Percentiles rank a stretch among this genome's conserved stretches.
Evolutionary conservation across 331 rosid species (phyloP).

Genomic region (Telfairia occidentalis): DNA sequence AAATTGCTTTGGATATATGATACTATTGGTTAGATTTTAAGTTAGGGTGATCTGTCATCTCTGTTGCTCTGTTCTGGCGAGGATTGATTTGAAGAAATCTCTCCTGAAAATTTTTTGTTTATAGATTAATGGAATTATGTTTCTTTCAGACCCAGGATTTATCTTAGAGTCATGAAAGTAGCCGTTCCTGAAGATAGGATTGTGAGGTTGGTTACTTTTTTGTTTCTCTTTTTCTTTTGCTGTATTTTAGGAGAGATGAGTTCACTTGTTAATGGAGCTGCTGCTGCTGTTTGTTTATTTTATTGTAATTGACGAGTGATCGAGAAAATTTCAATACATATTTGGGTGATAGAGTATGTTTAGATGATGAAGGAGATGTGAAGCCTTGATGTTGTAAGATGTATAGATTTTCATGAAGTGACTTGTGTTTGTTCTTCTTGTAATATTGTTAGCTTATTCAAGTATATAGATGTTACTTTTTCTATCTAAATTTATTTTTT

Average conservation of each 20-base stretch:
- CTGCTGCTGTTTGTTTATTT: neutral
- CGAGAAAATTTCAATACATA: neutral
- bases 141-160: slow-evolving; percentile 24
- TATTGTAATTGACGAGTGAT: neutral
- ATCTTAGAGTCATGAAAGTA: slow-evolving; percentile 14
- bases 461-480: neutral
- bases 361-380: neutral
- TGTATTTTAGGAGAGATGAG: neutral
- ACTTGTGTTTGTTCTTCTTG: neutral
- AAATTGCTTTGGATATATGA: slow-evolving; percentile 69
- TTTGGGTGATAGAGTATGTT: neutral
- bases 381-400: neutral
- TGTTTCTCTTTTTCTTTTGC: neutral
- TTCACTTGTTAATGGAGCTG: neutral
- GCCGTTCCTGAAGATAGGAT: slow-evolving; percentile 29
- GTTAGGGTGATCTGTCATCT: slow-evolving; percentile 5
- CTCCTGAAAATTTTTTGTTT: slow-evolving; percentile 40
- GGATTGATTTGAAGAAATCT: slow-evolving; percentile 69
- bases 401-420: neutral
- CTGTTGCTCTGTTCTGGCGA: slow-evolving; percentile 12
- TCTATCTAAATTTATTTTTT: neutral
- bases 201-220: slow-evolving; percentile 3
- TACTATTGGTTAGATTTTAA: neutral
- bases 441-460: neutral
- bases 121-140: slow-evolving; percentile 11